These are phyloP conservation scores for Daldinia childiae DNA, from an alignment of 495 filamentous ascomycete species.

Conservation along the genomic window DNA sequence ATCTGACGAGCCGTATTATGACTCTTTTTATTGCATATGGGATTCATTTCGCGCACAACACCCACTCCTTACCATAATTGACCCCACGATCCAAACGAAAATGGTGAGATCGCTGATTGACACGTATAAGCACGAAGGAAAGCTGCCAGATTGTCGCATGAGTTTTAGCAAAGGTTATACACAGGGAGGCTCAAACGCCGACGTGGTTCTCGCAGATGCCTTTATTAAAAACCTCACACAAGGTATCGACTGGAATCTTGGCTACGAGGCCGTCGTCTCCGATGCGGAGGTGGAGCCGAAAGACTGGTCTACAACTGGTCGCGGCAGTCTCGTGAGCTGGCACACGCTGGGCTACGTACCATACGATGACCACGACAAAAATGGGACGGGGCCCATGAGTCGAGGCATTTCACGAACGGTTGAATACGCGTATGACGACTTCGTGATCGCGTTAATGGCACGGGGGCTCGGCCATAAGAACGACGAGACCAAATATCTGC, in stretches of 20 bases:
- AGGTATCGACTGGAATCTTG: slow-evolving; percentile 71
- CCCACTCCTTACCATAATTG: slow-evolving; percentile 72
- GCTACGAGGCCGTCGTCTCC: slow-evolving; percentile 73
- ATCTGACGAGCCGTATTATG: slow-evolving; percentile 77
- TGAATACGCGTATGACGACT: slow-evolving; percentile 81
- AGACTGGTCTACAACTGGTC: slow-evolving; percentile 71
- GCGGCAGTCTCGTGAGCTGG: slow-evolving; percentile 71
- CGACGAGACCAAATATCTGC: slow-evolving; percentile 64
- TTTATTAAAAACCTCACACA: slow-evolving; percentile 71
- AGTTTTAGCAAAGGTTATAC: slow-evolving; percentile 73
- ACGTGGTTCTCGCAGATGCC: slow-evolving; percentile 73
- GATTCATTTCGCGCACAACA: slow-evolving; percentile 77
- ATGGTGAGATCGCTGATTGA: slow-evolving; percentile 76
- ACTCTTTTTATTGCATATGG: slow-evolving; percentile 80
- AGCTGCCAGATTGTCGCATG: slow-evolving; percentile 67
- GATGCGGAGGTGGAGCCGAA: slow-evolving; percentile 74
- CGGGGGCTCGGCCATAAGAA: slow-evolving; percentile 59
- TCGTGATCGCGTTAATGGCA: slow-evolving; percentile 64
- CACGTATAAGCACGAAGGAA: slow-evolving; percentile 73
- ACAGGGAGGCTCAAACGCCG: slow-evolving; percentile 79
- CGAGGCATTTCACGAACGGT: slow-evolving; percentile 73
- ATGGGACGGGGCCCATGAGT: slow-evolving; percentile 67
- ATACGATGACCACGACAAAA: slow-evolving; percentile 65
- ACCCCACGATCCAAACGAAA: slow-evolving; percentile 68
- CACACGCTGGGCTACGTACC: slow-evolving; percentile 70